Evolutionary conservation across 2,329 filamentous ascomycete species (phyloP).

Genomic region (Neocucurbitaria cava): DNA sequence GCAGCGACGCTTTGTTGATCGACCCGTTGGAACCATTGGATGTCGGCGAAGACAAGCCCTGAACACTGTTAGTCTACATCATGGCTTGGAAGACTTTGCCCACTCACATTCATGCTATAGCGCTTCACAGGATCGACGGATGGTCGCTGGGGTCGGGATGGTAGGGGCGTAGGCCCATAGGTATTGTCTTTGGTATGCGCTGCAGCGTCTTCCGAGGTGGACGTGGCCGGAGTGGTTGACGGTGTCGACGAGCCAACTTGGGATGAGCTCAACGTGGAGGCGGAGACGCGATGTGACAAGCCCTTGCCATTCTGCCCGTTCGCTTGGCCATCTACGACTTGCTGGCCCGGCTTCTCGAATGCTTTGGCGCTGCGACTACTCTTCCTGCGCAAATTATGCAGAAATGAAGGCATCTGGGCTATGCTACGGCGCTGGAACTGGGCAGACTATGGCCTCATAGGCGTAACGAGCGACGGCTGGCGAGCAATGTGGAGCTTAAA

Average conservation of each 20-base stretch:
- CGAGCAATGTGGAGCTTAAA: constrained; percentile 14
- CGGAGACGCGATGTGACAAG: constrained; percentile 64
- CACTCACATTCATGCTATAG: constrained; percentile 58
- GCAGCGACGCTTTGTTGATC: constrained; percentile 72
- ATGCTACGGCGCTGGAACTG: constrained; percentile 13
- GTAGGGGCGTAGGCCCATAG: constrained; percentile 53
- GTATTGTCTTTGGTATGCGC: constrained; percentile 64
- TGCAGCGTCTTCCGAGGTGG: constrained; percentile 74
- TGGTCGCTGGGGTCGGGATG: constrained; percentile 54
- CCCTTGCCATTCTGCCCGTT: constrained; percentile 29
- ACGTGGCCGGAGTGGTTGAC: constrained; percentile 67
- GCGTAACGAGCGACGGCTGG: constrained; percentile 21
- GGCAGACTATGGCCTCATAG: constrained; percentile 21
- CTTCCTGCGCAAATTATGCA: constrained; percentile 78
- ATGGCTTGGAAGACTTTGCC: not conserved
- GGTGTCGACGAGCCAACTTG: constrained; percentile 73
- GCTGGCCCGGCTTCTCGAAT: constrained; percentile 18
- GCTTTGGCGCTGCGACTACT: constrained; percentile 70
- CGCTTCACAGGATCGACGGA: constrained; percentile 56
- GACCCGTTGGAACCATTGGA: constrained; percentile 58
- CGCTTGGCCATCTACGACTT: constrained; percentile 19
- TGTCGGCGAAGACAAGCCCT: constrained; percentile 61
- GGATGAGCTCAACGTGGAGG: constrained; percentile 66
- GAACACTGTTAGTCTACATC: constrained; percentile 9
- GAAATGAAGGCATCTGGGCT: constrained; percentile 63